Evolutionary conservation across 1,284 basidiomycete genomes (phyloP), one percentile per base, ranked within the genome.

Genomic region (Cutaneotrichosporon dermatis): DNA sequence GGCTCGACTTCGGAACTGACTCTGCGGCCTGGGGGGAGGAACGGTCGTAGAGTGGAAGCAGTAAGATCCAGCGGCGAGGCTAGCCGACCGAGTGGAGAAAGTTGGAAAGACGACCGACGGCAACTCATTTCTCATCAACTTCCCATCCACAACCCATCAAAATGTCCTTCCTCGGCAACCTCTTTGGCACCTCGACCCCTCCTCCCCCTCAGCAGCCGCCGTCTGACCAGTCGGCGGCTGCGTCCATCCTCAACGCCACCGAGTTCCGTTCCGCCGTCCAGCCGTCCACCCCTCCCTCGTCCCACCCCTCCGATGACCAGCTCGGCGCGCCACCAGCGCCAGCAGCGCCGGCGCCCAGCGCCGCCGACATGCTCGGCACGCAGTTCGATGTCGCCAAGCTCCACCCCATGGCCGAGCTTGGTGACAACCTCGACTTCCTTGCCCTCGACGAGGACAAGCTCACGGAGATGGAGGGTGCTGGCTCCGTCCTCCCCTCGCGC

Each of bases 401-500:
- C 61, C 93, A 97, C 76, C 93, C 93, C 61, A 82, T 96, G 73
- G 92, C 93, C 51, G 87, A 87, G 55, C 81, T 96, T 62, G 87
- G 89, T 65, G 76, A 76, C 53, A 88, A 89, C 77, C 81, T 96
- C 69, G 92, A 96, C 80, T 94, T 95, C 80, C 82, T 98, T 62
- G 82, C 90, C 71, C 83, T 98, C 64, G 91, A 98, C 69, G 90
- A 98, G 80, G 90, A 94, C 81, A 92, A 95, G 82, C 86, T 88
- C 73, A 89, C 82, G 79, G 86, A 91, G 61, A 81, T 94, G 68
- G 88, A 90, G 75, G 91, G 93, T 61, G 84, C 89, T 72, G 84
- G 83, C 71, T 89, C 90, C 64, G 89, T 92, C 63, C 84, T 95
- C 68, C 91, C 92, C 69, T 90, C 89, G 75, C 84, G 96, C 79